Evolutionary conservation across 495 filamentous ascomycete species (phyloP).

Genomic region (Neurospora pannonica): DNA sequence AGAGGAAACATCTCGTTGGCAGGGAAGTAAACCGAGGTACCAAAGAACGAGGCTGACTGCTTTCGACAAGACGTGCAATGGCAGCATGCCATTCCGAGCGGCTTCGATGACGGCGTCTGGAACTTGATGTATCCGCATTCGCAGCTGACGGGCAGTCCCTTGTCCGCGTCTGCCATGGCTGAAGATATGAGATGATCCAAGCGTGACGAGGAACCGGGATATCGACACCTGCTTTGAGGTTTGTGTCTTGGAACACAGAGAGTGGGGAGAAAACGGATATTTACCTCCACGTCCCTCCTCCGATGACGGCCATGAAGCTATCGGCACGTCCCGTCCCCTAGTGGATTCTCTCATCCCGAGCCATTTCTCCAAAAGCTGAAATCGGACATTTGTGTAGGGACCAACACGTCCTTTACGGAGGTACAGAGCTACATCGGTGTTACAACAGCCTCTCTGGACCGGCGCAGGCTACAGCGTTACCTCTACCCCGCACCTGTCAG

Average conservation of each 20-base stretch:
- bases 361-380: no score
- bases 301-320: not conserved
- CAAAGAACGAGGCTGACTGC: conserved; percentile 47
- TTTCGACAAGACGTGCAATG: conserved; percentile 50
- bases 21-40: conserved; percentile 37
- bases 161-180: not conserved
- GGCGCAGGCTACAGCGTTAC: not conserved
- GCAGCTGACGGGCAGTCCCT: conserved; percentile 30
- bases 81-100: conserved; percentile 39
- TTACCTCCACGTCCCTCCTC: not conserved
- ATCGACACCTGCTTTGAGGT: not conserved
- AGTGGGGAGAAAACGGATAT: not conserved
- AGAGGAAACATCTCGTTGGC: conserved; percentile 37
- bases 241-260: no score
- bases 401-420: no score
- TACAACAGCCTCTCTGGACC: no score
- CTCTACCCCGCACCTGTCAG: not conserved
- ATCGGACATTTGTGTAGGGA: no score
- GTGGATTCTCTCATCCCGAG: not conserved
- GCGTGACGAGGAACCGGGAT: not conserved
- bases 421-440: no score
- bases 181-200: not conserved
- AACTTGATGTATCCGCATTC: conserved; percentile 43
- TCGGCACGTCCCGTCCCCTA: no score
- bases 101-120: conserved; percentile 29